These are phyloP conservation scores for Dichotomocladium elegans DNA, from an alignment of 371 early-diverging fungal species.

Conservation along the genomic window DNA sequence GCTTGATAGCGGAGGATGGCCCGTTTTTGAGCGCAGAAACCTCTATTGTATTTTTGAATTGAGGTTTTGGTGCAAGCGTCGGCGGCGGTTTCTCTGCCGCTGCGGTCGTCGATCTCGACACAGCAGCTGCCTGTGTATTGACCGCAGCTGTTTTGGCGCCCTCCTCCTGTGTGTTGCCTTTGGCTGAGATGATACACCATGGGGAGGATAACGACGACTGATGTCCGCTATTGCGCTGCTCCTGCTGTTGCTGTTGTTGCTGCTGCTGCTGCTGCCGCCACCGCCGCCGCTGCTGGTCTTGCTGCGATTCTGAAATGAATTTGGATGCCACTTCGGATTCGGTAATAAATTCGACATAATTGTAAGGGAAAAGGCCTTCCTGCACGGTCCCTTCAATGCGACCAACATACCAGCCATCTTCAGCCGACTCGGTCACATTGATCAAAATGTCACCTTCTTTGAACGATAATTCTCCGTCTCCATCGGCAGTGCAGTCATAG, in stretches of 20 bases:
- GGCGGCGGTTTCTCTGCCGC: too few species aligned
- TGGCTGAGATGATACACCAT: constrained; percentile 24
- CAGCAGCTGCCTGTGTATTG: too few species aligned
- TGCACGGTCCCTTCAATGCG: constrained; percentile 36
- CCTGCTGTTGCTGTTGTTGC: not conserved
- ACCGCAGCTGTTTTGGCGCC: too few species aligned
- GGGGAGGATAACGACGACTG: constrained; percentile 12
- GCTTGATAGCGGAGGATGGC: too few species aligned
- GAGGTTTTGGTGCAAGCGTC: too few species aligned
- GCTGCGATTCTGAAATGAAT: constrained; percentile 6
- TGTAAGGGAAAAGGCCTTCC: constrained; percentile 57
- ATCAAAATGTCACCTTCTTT: constrained; percentile 51
- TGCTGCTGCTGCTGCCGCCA: not conserved
- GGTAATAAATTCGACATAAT: constrained; percentile 45
- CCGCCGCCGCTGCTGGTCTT: too few species aligned
- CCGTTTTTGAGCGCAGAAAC: too few species aligned
- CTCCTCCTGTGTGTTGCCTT: too few species aligned
- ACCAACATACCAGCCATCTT: constrained; percentile 58
- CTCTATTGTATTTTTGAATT: too few species aligned
- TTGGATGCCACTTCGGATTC: constrained; percentile 4
- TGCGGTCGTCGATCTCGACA: too few species aligned
- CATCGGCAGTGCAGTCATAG: constrained; percentile 61
- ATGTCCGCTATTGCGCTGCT: constrained; percentile 6
- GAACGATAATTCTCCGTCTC: constrained; percentile 58
- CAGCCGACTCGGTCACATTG: constrained; percentile 47